phyloP scores from a whole-genome alignment of 257 asterid species.

The Fraxinus anomala region DNA sequence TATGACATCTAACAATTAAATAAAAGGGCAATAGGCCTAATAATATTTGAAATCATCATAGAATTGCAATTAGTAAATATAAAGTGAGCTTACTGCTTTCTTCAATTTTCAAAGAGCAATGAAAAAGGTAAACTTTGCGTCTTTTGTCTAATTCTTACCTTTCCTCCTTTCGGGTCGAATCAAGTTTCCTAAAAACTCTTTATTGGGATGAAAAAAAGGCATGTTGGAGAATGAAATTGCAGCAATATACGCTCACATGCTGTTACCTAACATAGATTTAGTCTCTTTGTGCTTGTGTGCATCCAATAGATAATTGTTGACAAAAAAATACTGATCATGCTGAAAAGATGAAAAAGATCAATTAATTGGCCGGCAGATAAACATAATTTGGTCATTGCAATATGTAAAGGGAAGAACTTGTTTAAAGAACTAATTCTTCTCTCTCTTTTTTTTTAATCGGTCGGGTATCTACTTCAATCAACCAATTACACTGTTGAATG shows the following conservation, averaged over 20 bases:
- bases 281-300: background rate
- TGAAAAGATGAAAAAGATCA: background rate
- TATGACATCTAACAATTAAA: conserved; percentile 27
- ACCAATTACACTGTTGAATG: background rate
- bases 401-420: background rate
- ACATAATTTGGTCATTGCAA: background rate
- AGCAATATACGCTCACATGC: background rate
- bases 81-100: conserved; percentile 24
- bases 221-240: background rate
- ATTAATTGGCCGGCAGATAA: background rate
- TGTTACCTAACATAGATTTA: background rate
- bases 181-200: background rate
- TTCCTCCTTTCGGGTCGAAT: background rate
- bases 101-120: conserved; percentile 32
- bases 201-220: background rate
- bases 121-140: conserved; percentile 1
- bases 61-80: conserved; percentile 25
- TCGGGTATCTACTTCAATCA: background rate
- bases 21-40: conserved; percentile 22
- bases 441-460: no score
- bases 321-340: background rate
- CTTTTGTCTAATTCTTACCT: background rate
- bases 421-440: no score
- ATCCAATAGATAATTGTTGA: background rate
- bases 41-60: conserved; percentile 29